Evolutionary conservation across 225 moss, liverwort and hornwort species (phyloP), one percentile per base, ranked within the genome.

Genomic region (Pseudoscleropodium purum): DNA sequence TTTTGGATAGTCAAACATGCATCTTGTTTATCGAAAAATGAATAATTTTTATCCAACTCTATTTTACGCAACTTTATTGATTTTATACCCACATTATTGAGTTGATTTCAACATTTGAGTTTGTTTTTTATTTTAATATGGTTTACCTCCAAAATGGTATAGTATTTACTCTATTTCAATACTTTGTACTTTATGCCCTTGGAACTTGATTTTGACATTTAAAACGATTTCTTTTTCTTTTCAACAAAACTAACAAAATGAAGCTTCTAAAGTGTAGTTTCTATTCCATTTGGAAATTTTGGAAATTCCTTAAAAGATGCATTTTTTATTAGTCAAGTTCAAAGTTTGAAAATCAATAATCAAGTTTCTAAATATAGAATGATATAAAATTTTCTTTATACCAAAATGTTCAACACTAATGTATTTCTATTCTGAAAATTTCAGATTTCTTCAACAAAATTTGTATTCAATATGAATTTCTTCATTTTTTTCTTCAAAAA

Each of bases 51-150:
- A 34, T 47, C 19, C 14, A 36, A 25, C 15, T 9, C 9, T 7
- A 5, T 23, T 25, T 1, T 37, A 3, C 15, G 1, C 36, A 78
- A 54, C 37, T 54, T 37, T 24, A 15, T 1, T 37, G 7, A 51
- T 30, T 18, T 29, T 6, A 30, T 30, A 18, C 1, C 31, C 1
- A 47, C 19, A 31, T 11, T 75, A 18, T 47, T 30, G 14, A 18
- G 0, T 11, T 45, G 30, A 74, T 1, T 30, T 47, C 0, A 0
- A 10, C 3, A 73, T 16, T 45, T 45, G 16, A 9, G 13, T 15
- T 27, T 3, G 27, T 43, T 15, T 5, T 43, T 26, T 0, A 70
- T 41, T 45, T 43, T 70, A 41, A 25, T 15, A 70, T 14, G 3
- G 12, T 25, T 69, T 25, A 14, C 1, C 2, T 8, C 15, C 2